These are phyloP conservation scores for Ascochyta lentis DNA, from an alignment of 2,329 filamentous ascomycete species.

Conservation along the genomic window DNA sequence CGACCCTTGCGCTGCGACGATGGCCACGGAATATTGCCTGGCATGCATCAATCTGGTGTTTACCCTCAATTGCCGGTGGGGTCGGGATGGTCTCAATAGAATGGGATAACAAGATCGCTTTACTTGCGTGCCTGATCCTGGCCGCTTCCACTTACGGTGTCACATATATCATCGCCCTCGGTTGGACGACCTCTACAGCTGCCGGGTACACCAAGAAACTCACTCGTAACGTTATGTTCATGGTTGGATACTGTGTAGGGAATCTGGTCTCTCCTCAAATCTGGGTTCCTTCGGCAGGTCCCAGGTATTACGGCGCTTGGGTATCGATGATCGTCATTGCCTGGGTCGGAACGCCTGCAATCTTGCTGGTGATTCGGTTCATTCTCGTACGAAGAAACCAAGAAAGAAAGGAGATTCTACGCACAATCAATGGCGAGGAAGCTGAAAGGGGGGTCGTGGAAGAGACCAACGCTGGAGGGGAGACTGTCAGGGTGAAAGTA, in stretches of 20 bases:
- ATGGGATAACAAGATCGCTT: no score
- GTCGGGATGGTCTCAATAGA: no score
- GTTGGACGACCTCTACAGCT: slow-evolving; percentile 3
- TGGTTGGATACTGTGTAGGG: slow-evolving; percentile 1
- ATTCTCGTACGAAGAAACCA: neutral
- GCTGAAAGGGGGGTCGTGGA: neutral
- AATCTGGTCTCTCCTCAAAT: slow-evolving; percentile 5
- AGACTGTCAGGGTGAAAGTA: neutral
- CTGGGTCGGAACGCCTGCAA: slow-evolving; percentile 1
- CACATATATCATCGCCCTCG: neutral
- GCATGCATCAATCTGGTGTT: no score
- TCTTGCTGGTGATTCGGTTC: neutral
- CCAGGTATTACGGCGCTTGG: slow-evolving; percentile 1
- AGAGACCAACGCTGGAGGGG: neutral
- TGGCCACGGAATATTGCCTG: no score
- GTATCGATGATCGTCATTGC: slow-evolving; percentile 1
- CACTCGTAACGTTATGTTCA: slow-evolving; percentile 3
- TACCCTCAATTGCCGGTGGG: no score
- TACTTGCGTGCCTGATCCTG: no score
- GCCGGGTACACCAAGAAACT: slow-evolving; percentile 4
- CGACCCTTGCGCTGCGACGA: no score
- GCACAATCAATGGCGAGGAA: no score
- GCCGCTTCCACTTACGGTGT: neutral
- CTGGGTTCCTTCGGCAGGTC: neutral
- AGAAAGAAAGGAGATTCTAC: neutral